Conservation (phyloP, 345 rosid species). For the Eucalyptus microcorys region DNA sequence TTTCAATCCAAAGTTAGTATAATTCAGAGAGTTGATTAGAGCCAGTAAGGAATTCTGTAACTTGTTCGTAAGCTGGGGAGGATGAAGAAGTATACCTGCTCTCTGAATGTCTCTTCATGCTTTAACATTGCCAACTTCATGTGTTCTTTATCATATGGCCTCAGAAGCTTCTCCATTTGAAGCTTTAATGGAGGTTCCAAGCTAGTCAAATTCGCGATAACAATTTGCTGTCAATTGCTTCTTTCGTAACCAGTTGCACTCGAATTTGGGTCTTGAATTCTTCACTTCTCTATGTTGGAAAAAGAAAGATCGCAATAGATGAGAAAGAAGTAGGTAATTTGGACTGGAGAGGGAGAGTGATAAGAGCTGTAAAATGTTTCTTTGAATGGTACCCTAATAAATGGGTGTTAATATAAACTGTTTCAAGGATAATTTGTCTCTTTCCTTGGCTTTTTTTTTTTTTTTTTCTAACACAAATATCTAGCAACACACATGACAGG, state of each 20-base stretch:
- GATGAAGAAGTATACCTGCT: conserved; percentile 43
- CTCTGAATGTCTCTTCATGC: conserved; percentile 94
- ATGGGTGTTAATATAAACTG: conserved; percentile 1
- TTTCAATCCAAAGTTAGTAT: neutral
- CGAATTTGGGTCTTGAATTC: neutral
- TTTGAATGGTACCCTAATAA: neutral
- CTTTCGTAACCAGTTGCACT: neutral
- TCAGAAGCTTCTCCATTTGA: conserved; percentile 68
- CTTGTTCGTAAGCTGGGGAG: neutral
- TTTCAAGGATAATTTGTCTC: conserved; percentile 21
- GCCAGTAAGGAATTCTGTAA: neutral
- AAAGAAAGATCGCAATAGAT: neutral
- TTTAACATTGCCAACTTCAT: conserved; percentile 92
- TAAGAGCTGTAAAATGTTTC: neutral
- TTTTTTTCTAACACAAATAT: conserved; percentile 3
- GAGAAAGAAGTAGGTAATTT: neutral
- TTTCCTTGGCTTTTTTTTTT: conserved; percentile 2
- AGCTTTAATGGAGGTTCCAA: neutral
- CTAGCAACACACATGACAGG: neutral
- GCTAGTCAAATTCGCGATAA: neutral
- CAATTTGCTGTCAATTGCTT: neutral
- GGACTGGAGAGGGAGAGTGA: neutral
- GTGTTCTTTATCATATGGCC: conserved; percentile 65
- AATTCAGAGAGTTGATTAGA: neutral
- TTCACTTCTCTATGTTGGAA: neutral